Percentiles rank a stretch among this genome's conserved stretches.
Evolutionary conservation across 139 green algal genomes (phyloP).

Genomic region (Coccomyxa sp.): DNA sequence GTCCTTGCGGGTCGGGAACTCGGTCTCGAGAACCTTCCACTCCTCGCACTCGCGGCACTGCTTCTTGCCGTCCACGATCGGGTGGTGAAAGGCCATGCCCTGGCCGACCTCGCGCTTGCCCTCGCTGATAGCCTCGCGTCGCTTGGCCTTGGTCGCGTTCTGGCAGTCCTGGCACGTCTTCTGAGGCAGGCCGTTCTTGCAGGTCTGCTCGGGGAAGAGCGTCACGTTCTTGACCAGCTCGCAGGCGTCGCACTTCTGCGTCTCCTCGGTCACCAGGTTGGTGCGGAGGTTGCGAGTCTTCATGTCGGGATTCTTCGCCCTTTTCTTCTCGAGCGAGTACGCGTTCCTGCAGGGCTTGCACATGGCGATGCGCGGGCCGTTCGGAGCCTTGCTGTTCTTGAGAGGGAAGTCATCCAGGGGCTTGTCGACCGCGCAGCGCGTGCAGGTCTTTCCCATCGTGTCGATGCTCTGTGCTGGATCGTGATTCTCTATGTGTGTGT

Average conservation of each 20-base stretch:
- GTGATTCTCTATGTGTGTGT: conserved; percentile 1
- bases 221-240: not conserved
- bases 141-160: not conserved
- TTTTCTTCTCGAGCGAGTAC: not conserved
- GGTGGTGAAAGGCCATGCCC: not conserved
- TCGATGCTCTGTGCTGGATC: not conserved
- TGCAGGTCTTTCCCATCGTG: not conserved
- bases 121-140: not conserved
- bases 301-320: not conserved
- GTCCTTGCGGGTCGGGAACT: not conserved
- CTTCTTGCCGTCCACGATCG: not conserved
- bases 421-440: not conserved
- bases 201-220: not conserved
- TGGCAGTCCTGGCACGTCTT: not conserved
- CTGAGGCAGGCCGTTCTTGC: not conserved
- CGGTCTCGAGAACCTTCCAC: not conserved
- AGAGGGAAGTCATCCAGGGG: not conserved
- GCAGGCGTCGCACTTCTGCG: not conserved
- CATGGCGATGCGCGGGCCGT: not conserved
- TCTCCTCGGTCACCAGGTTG: not conserved
- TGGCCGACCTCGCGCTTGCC: not conserved
- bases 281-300: not conserved
- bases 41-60: not conserved
- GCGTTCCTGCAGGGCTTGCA: not conserved
- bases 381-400: not conserved